Evolutionary conservation across 2,329 filamentous ascomycete genomes (phyloP).

Genomic region (Verticillium isaacii): DNA sequence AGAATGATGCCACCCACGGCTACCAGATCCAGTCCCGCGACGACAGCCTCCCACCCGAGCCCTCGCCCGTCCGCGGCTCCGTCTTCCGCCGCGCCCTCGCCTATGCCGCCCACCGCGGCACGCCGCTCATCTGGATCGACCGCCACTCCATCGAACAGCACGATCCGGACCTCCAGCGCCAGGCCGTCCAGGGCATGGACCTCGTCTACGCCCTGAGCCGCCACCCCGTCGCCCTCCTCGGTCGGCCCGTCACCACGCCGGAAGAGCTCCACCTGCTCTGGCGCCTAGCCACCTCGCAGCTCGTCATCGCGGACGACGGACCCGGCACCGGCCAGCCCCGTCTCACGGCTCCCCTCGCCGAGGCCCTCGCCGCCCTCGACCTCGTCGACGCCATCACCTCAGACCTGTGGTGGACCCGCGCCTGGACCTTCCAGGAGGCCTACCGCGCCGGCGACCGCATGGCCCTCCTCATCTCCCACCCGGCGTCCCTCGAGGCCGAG

Average conservation of each 20-base stretch:
- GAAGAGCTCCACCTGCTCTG: neutral
- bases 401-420: slow-evolving; percentile 1
- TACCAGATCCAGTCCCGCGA: too few species aligned
- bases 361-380: neutral
- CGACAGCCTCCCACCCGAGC: too few species aligned
- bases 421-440: slow-evolving; percentile 1
- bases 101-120: too few species aligned
- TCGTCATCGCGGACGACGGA: too few species aligned
- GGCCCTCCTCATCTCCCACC: neutral
- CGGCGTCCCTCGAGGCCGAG: neutral
- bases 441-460: neutral
- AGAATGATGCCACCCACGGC: too few species aligned
- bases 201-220: neutral
- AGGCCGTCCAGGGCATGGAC: slow-evolving; percentile 1
- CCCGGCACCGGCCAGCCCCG: too few species aligned
- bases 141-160: slow-evolving; percentile 1
- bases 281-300: too few species aligned
- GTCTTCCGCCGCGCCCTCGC: too few species aligned
- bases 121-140: neutral
- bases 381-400: neutral
- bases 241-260: neutral
- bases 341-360: neutral
- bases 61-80: too few species aligned
- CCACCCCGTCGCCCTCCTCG: neutral
- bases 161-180: neutral